A percentile compares a stretch with the other conserved stretches of the same genome.
Conservation (phyloP, 2,329 filamentous ascomycete species). For the Capronia coronata region DNA sequence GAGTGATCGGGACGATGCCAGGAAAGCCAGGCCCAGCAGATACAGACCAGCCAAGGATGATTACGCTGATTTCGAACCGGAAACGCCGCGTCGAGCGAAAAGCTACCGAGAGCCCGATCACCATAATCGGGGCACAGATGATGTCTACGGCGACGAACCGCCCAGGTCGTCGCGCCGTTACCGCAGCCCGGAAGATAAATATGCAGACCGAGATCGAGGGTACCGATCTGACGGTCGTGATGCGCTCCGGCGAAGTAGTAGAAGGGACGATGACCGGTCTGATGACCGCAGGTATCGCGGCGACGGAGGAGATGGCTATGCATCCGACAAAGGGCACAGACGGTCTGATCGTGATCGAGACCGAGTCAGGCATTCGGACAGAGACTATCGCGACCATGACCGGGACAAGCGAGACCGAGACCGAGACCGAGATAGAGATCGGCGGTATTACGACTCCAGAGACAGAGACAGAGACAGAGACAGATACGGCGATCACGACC, state of each 20-base stretch:
- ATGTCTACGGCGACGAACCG: slow-evolving; percentile 16
- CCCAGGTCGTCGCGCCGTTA: slow-evolving; percentile 12
- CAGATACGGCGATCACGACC: slow-evolving; percentile 10
- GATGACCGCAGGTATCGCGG: slow-evolving; percentile 18
- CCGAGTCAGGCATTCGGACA: slow-evolving; percentile 7
- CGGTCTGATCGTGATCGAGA: slow-evolving; percentile 21
- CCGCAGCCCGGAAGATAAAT: slow-evolving; percentile 20
- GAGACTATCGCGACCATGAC: no score
- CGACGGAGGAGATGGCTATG: slow-evolving; percentile 18
- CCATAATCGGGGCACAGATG: slow-evolving; percentile 14
- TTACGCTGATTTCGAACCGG: slow-evolving; percentile 16
- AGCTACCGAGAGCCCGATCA: slow-evolving; percentile 18
- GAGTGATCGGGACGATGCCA: slow-evolving; percentile 4
- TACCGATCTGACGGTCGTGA: slow-evolving; percentile 21
- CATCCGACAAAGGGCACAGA: slow-evolving; percentile 19
- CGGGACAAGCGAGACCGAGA: slow-evolving; percentile 19
- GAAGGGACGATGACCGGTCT: slow-evolving; percentile 19
- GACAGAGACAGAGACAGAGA: slow-evolving; percentile 14
- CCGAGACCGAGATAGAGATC: slow-evolving; percentile 10
- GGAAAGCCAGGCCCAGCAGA: slow-evolving; percentile 2
- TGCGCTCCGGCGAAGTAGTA: slow-evolving; percentile 5
- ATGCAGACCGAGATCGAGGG: slow-evolving; percentile 20
- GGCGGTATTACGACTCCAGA: slow-evolving; percentile 9
- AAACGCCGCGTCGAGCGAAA: slow-evolving; percentile 14
- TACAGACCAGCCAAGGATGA: slow-evolving; percentile 11